phyloP scores from a whole-genome alignment of 176 grass and related monocot genomes.

The Rhynchospora tenuis region DNA sequence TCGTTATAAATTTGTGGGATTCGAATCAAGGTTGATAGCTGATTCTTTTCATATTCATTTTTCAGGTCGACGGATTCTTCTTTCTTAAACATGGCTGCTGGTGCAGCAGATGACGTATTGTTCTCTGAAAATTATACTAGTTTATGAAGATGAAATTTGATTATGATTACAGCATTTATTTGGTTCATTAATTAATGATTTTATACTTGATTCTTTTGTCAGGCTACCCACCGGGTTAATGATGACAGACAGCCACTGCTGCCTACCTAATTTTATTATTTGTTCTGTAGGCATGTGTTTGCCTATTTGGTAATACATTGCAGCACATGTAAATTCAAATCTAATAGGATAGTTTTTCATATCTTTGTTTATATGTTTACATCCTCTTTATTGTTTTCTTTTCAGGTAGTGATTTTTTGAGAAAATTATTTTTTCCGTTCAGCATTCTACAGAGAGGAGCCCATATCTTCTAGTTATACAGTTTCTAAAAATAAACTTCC shows the following conservation, averaged over 20 bases:
- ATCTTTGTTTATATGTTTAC: constrained; percentile 11
- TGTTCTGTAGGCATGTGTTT: constrained; percentile 18
- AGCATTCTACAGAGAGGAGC: constrained; percentile 20
- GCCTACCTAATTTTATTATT: constrained; percentile 52
- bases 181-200: background rate
- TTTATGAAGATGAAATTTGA: constrained; percentile 1
- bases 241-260: constrained; percentile 85
- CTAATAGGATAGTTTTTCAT: background rate
- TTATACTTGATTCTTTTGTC: constrained; percentile 31
- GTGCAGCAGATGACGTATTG: constrained; percentile 71
- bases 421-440: background rate
- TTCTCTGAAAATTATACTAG: background rate
- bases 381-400: background rate
- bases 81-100: constrained; percentile 93
- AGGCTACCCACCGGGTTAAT: constrained; percentile 49
- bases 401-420: background rate
- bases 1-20: background rate
- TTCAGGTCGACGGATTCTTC: constrained; percentile 66
- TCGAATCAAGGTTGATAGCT: background rate
- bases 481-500: background rate
- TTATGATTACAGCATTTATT: constrained; percentile 3
- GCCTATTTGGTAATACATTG: constrained; percentile 12
- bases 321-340: background rate
- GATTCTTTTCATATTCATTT: constrained; percentile 7
- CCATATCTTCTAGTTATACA: constrained; percentile 19